Conservation (phyloP, 257 asterid genomes). For the Scutellaria galericulata region DNA sequence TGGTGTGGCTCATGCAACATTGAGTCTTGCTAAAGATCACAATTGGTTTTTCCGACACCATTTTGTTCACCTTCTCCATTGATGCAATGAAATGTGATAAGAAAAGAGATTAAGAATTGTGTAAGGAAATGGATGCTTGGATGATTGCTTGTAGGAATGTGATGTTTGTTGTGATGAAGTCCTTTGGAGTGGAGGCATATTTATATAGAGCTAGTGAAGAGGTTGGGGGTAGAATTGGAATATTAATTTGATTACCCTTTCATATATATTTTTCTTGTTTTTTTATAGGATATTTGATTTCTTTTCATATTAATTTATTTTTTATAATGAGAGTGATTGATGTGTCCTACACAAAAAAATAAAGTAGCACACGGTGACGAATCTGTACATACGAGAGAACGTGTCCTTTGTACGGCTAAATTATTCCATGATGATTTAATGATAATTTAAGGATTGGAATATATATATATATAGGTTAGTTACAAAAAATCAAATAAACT, state of each 20-base stretch:
- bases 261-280: background rate
- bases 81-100: background rate
- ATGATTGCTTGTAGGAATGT: slow-evolving; percentile 21
- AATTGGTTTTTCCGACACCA: slow-evolving; percentile 73
- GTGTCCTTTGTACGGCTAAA: slow-evolving; percentile 49
- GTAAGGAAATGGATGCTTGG: background rate
- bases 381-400: slow-evolving; percentile 64
- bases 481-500: no score
- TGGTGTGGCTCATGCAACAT: slow-evolving; percentile 74
- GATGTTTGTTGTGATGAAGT: slow-evolving; percentile 52
- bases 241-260: background rate
- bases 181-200: slow-evolving; percentile 39
- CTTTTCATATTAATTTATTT: background rate
- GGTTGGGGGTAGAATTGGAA: slow-evolving; percentile 34
- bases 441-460: slow-evolving; percentile 25
- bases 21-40: slow-evolving; percentile 78
- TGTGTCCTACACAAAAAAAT: slow-evolving; percentile 25
- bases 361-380: slow-evolving; percentile 54
- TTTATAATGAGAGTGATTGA: slow-evolving; percentile 44
- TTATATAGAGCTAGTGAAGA: slow-evolving; percentile 53
- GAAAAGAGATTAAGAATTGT: background rate
- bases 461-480: background rate
- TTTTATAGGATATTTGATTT: background rate
- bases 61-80: slow-evolving; percentile 69
- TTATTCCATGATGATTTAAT: slow-evolving; percentile 12